Conservation (phyloP, 2,329 filamentous ascomycete genomes). For the Zalaria obscura region DNA sequence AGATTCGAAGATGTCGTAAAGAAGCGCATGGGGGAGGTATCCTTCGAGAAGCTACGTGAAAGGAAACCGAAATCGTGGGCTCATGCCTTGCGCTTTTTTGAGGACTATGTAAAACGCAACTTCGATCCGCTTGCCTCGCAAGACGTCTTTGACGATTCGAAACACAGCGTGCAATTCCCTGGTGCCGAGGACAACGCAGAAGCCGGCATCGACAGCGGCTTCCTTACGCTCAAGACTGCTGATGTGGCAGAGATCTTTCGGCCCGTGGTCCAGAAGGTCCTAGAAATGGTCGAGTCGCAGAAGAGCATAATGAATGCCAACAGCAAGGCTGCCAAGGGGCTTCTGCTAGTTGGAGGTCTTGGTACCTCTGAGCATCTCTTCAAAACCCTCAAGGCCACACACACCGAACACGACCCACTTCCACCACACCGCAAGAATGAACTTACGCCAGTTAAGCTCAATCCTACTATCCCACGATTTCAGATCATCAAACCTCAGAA, state of each 20-base stretch:
- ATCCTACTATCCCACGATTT: conserved; percentile 18
- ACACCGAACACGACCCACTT: conserved; percentile 35
- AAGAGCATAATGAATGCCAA: conserved; percentile 24
- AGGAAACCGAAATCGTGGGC: conserved; percentile 69
- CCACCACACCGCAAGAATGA: conserved; percentile 15
- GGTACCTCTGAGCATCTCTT: conserved; percentile 61
- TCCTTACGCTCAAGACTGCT: conserved; percentile 57
- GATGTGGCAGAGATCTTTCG: conserved; percentile 46
- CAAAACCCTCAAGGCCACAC: conserved; percentile 54
- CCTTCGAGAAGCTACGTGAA: conserved; percentile 59
- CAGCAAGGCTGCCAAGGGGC: conserved; percentile 39
- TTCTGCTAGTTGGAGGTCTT: conserved; percentile 70
- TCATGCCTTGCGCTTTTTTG: conserved; percentile 60
- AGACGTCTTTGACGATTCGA: conserved; percentile 49
- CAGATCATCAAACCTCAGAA: conserved; percentile 65
- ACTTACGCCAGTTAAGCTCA: no score
- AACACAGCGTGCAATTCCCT: conserved; percentile 67
- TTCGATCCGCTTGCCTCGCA: conserved; percentile 45
- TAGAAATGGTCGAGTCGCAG: conserved; percentile 28
- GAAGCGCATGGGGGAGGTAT: conserved; percentile 47
- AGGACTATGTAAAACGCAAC: conserved; percentile 74
- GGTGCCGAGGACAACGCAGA: conserved; percentile 64
- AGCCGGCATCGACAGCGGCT: conserved; percentile 60
- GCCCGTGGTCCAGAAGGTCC: conserved; percentile 47
- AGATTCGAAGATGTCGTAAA: conserved; percentile 67